Conservation (phyloP, 306 rosid genomes). For the Alnus rubra region DNA sequence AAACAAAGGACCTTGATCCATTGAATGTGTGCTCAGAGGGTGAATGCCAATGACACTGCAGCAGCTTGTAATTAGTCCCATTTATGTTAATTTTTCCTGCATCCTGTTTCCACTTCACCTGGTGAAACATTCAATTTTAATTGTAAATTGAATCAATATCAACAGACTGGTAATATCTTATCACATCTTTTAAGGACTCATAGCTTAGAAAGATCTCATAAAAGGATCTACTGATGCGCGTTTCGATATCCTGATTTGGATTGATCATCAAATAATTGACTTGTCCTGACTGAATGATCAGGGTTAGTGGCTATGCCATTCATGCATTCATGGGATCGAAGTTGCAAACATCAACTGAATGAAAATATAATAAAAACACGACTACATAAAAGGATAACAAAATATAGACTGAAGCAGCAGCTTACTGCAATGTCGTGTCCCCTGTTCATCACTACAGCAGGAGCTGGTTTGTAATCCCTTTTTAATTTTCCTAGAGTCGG, state of each 20-base stretch:
- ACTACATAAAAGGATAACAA: not conserved
- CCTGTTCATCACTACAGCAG: slow-evolving; percentile 56
- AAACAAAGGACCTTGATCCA: slow-evolving; percentile 52
- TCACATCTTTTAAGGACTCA: not conserved
- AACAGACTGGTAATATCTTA: not conserved
- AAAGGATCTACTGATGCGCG: not conserved
- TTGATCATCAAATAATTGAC: not conserved
- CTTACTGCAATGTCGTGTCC: slow-evolving; percentile 67
- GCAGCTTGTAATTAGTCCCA: slow-evolving; percentile 51
- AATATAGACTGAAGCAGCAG: not conserved
- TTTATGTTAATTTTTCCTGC: slow-evolving; percentile 61
- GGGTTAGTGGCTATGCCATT: not conserved
- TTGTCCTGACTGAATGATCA: not conserved
- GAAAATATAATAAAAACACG: not conserved
- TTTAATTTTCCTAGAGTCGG: slow-evolving; percentile 52
- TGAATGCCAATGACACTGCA: slow-evolving; percentile 85
- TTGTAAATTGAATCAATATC: not conserved
- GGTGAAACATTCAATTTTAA: slow-evolving; percentile 9
- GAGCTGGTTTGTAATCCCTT: slow-evolving; percentile 55
- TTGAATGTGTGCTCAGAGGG: slow-evolving; percentile 80
- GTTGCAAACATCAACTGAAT: not conserved
- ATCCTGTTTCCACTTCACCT: slow-evolving; percentile 66
- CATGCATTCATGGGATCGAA: not conserved
- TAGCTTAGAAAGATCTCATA: not conserved
- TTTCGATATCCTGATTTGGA: not conserved